Conservation (phyloP, 192 early-diverging fungal genomes). For the Coemansia pectinata region DNA sequence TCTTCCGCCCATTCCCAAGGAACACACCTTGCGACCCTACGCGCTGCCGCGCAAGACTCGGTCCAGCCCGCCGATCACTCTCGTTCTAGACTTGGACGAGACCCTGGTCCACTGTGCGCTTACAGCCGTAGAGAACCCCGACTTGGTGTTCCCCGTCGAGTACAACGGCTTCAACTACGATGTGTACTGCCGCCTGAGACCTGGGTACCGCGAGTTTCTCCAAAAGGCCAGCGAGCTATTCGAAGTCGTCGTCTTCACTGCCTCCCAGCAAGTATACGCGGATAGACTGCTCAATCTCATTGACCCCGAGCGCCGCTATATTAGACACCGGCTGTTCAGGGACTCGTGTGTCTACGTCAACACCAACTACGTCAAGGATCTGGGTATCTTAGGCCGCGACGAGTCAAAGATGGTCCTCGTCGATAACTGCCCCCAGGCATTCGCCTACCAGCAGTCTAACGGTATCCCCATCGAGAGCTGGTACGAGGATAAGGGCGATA, state of each 20-base stretch:
- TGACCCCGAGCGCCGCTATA: slow-evolving; percentile 62
- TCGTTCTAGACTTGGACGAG: slow-evolving; percentile 70
- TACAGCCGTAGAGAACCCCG: slow-evolving; percentile 56
- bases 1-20: slow-evolving; percentile 60
- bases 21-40: slow-evolving; percentile 57
- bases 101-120: slow-evolving; percentile 72
- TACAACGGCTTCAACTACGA: slow-evolving; percentile 64
- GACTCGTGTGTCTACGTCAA: slow-evolving; percentile 67
- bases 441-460: slow-evolving; percentile 72
- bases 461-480: slow-evolving; percentile 73
- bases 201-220: slow-evolving; percentile 63
- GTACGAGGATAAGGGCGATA: slow-evolving; percentile 69
- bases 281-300: slow-evolving; percentile 63
- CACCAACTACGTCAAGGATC: slow-evolving; percentile 73
- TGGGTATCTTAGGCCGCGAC: slow-evolving; percentile 68
- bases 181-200: slow-evolving; percentile 71
- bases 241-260: slow-evolving; percentile 75
- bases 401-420: slow-evolving; percentile 64
- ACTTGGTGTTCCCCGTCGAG: slow-evolving; percentile 65
- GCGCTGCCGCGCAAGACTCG: slow-evolving; percentile 63
- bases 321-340: slow-evolving; percentile 69
- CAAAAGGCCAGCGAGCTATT: slow-evolving; percentile 59
- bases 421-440: slow-evolving; percentile 75
- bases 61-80: slow-evolving; percentile 64
- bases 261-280: slow-evolving; percentile 74